Conservation (phyloP, 805 yeast species). For the Candida broadrunensis region DNA sequence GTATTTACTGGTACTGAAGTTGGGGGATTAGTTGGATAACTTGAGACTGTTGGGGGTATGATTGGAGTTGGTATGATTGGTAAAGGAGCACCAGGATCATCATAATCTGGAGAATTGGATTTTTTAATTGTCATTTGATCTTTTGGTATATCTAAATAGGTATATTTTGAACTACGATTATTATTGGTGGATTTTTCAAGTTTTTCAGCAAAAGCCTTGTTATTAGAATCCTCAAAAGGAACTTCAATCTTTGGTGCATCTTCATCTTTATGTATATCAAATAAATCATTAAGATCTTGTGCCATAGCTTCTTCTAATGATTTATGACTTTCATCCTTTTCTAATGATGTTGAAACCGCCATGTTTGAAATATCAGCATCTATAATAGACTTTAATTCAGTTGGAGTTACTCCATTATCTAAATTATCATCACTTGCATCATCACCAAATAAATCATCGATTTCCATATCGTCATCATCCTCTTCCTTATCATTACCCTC, state of each 20-base stretch:
- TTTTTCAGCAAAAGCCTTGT: background rate
- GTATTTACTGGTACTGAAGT: conserved; percentile 1
- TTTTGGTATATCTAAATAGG: conserved; percentile 49
- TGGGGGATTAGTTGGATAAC: conserved; percentile 10
- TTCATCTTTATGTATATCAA: conserved; percentile 2
- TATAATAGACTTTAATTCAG: background rate
- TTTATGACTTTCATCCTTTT: background rate
- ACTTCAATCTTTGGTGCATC: background rate
- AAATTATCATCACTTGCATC: conserved; percentile 8
- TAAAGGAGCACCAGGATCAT: conserved; percentile 82
- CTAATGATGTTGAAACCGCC: background rate
- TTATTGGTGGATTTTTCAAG: background rate
- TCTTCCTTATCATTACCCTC: background rate
- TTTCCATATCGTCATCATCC: conserved; percentile 19
- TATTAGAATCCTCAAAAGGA: background rate
- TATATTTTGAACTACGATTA: conserved; percentile 4
- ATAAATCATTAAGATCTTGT: conserved; percentile 22
- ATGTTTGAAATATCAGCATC: background rate
- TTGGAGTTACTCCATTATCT: background rate
- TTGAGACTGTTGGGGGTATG: conserved; percentile 18
- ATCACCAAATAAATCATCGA: conserved; percentile 15
- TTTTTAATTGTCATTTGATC: conserved; percentile 50
- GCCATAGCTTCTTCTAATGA: background rate
- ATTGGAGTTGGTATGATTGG: conserved; percentile 56
- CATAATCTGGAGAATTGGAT: conserved; percentile 47